phyloP scores from a whole-genome alignment of 106 monocot species.

The Dactylorhiza incarnata region DNA sequence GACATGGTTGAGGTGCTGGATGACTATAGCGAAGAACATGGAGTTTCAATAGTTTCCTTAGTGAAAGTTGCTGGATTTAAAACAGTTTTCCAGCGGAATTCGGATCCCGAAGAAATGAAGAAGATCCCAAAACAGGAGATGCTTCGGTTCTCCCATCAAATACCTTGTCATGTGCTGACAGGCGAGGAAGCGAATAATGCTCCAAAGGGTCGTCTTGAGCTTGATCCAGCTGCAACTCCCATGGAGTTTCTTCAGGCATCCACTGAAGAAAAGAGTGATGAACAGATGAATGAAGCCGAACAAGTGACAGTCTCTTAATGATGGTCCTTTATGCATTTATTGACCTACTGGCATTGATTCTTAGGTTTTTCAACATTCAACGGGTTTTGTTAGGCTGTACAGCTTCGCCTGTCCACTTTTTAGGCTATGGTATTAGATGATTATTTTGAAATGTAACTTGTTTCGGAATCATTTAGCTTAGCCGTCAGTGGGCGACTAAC shows the following conservation, averaged over 20 bases:
- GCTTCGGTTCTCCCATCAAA: constrained; percentile 55
- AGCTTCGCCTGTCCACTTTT: not conserved
- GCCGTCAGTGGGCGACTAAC: not conserved
- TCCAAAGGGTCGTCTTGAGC: constrained; percentile 52
- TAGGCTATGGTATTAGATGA: not conserved
- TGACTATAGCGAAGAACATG: constrained; percentile 43
- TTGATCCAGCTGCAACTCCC: constrained; percentile 58
- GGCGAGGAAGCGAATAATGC: constrained; percentile 45
- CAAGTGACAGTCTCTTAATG: constrained; percentile 17
- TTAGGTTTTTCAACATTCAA: constrained; percentile 8
- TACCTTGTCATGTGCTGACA: constrained; percentile 39
- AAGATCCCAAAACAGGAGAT: constrained; percentile 47
- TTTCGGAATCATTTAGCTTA: not conserved
- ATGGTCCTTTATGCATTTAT: not conserved
- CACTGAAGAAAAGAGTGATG: constrained; percentile 26
- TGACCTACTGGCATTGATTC: constrained; percentile 4
- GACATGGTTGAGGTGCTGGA: constrained; percentile 65
- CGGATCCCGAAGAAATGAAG: constrained; percentile 31
- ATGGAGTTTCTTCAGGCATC: constrained; percentile 41
- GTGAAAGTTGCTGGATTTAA: constrained; percentile 60
- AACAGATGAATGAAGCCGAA: constrained; percentile 12
- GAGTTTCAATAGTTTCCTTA: constrained; percentile 35
- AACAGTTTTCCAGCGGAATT: constrained; percentile 42
- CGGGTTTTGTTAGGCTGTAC: not conserved
- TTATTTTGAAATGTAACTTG: constrained; percentile 2